These are phyloP conservation scores for Fusarium nygamai DNA, from an alignment of 2,329 filamentous ascomycete species.

Conservation along the genomic window DNA sequence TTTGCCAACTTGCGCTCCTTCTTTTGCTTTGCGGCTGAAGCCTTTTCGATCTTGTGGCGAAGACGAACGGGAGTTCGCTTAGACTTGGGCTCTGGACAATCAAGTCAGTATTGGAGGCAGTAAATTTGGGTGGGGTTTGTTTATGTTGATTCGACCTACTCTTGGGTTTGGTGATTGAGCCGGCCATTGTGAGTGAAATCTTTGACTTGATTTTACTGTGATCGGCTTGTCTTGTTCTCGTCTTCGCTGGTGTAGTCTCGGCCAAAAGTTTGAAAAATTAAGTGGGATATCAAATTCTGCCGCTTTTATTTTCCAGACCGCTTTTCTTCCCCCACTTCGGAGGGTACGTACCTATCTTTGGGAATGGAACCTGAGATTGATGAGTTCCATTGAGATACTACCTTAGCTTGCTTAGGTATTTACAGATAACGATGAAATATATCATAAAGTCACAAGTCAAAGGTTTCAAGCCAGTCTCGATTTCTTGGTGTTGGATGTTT, in stretches of 20 bases:
- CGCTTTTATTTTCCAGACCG: constrained; percentile 45
- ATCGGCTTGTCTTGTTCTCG: constrained; percentile 24
- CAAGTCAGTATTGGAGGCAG: not conserved
- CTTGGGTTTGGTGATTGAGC: constrained; percentile 64
- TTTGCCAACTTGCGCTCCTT: constrained; percentile 91
- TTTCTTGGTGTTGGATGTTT: too few relatives aligned
- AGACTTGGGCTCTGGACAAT: constrained; percentile 81
- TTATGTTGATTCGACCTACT: constrained; percentile 51
- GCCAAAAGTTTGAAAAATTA: constrained; percentile 49
- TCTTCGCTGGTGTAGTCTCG: not conserved
- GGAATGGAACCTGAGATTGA: not conserved
- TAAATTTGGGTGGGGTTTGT: fast-evolving
- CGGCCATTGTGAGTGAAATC: constrained; percentile 56
- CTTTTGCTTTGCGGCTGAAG: constrained; percentile 86
- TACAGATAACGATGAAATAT: not conserved
- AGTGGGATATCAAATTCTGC: constrained; percentile 53
- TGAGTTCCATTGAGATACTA: not conserved
- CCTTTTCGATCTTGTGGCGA: constrained; percentile 96
- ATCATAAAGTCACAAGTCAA: not conserved
- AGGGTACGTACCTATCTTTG: constrained; percentile 22
- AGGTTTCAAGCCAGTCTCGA: not conserved
- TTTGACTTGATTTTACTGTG: constrained; percentile 18
- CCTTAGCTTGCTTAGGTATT: not conserved
- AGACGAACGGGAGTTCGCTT: constrained; percentile 91
- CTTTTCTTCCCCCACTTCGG: constrained; percentile 39